Evolutionary conservation across 306 rosid species (phyloP), one percentile per base, ranked within the genome.

Genomic region (Castanea sativa): DNA sequence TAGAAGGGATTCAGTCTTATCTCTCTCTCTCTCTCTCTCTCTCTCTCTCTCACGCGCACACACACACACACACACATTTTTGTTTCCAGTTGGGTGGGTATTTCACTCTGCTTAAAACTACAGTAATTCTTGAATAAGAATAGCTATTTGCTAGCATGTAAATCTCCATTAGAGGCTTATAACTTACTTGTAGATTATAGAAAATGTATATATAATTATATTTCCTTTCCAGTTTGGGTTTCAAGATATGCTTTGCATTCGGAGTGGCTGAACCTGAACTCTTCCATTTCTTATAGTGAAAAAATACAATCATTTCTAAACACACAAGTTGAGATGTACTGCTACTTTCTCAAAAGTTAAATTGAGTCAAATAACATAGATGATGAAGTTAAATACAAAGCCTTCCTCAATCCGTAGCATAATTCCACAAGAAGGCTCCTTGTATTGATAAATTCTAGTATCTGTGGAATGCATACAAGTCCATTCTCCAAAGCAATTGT

Each of bases 71-170:
- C 45, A 38, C 11, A 1, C 45, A 38, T 33, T 49, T 55, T 71
- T 75, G 30, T 69, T 38, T 55, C 29, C 70, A 83, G 83, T 73
- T 79, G 71, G 61, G 75, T 52, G 73, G 35, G 74, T 30, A 45
- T 32, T 19, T 69, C 56, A 72, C 76, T 63, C 67, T 60, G 43
- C 43, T 69, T 72, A 76, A 74, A 73, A 55, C 23, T 33, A 78
- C 69, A 83, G 71, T 57, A 78, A 71, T 38, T 53, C 68, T 16
- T 58, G 63, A 5, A 25, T 35, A 70, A 76, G 38, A 74, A 73
- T 73, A 59, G 78, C 80, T 75, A 72, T 71, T 73, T 80, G 72
- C 78, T 78, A 59, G 78, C 82, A 73, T 81, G 79, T 78, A 83
- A 30, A 81, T 64, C 75, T 43, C 63, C 63, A 29, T 43, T 73